These are phyloP conservation scores for Imleria badia DNA, from an alignment of 768 basidiomycete species.

Conservation along the genomic window DNA sequence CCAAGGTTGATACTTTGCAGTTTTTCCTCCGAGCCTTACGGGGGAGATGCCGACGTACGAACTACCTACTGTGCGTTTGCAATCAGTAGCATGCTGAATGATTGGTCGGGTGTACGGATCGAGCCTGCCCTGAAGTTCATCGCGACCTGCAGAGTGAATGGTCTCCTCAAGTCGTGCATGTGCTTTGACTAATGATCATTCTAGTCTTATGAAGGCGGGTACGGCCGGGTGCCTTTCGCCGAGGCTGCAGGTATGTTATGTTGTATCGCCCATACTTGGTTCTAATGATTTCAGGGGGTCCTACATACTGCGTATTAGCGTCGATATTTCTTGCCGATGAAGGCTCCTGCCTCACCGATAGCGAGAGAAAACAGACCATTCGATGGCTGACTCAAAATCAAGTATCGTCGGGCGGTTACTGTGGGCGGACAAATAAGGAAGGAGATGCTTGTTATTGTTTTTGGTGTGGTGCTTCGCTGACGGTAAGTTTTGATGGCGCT, in stretches of 20 bases:
- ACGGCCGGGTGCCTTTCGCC: slow-evolving; percentile 74
- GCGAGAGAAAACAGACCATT: slow-evolving; percentile 54
- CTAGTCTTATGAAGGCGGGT: slow-evolving; percentile 93
- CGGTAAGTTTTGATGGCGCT: slow-evolving; percentile 44
- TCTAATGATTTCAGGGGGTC: slow-evolving; percentile 60
- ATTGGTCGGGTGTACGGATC: slow-evolving; percentile 75
- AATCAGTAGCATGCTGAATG: slow-evolving; percentile 72
- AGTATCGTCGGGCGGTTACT: slow-evolving; percentile 70
- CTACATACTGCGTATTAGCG: slow-evolving; percentile 90
- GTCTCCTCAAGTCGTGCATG: neutral
- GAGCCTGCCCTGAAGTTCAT: slow-evolving; percentile 63
- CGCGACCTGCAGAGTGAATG: slow-evolving; percentile 64
- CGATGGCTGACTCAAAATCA: slow-evolving; percentile 78
- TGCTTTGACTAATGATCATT: neutral
- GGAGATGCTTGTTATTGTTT: slow-evolving; percentile 96
- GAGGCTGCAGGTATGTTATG: slow-evolving; percentile 76
- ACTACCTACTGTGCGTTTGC: slow-evolving; percentile 88
- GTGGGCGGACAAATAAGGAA: slow-evolving; percentile 84
- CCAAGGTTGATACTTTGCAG: slow-evolving; percentile 35
- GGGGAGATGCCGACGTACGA: slow-evolving; percentile 75
- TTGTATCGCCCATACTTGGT: neutral
- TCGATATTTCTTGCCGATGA: slow-evolving; percentile 54
- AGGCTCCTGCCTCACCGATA: slow-evolving; percentile 26
- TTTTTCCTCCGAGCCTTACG: slow-evolving; percentile 69
- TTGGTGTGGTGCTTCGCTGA: slow-evolving; percentile 84